These are phyloP conservation scores for Chloropicon primus DNA, from an alignment of 139 green algal species.

Conservation along the genomic window DNA sequence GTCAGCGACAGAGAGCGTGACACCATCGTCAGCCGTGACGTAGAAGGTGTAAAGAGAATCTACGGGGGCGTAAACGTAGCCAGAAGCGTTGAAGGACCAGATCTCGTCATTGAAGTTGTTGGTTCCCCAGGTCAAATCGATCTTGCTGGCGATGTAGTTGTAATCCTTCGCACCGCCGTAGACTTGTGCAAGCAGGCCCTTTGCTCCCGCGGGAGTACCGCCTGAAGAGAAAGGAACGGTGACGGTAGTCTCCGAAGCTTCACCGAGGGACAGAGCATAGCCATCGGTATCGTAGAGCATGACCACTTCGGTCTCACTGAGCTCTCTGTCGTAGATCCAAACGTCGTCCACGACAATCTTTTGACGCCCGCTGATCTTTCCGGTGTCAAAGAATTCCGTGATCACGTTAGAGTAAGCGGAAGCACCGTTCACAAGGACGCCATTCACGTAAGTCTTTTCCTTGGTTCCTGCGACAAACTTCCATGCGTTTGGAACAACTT, in stretches of 20 bases:
- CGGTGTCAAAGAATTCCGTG: background rate
- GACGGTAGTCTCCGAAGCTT: too few relatives aligned
- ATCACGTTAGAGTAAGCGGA: slow-evolving; percentile 1
- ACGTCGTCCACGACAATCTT: slow-evolving; percentile 9
- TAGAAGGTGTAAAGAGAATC: slow-evolving; percentile 8
- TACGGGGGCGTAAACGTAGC: slow-evolving; percentile 12
- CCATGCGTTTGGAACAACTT: slow-evolving; percentile 10
- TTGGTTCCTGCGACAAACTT: slow-evolving; percentile 10
- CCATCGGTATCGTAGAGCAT: slow-evolving; percentile 7
- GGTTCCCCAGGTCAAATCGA: background rate
- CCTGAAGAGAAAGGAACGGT: background rate
- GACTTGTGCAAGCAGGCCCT: background rate
- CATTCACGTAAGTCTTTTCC: slow-evolving; percentile 15
- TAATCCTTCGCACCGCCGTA: background rate
- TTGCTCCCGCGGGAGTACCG: background rate
- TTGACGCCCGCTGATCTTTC: slow-evolving; percentile 3
- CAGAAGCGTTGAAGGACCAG: background rate
- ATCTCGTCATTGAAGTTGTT: background rate
- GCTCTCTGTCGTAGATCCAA: slow-evolving; percentile 9
- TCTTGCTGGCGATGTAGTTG: background rate
- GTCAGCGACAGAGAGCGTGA: slow-evolving; percentile 2
- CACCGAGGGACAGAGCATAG: slow-evolving; percentile 8
- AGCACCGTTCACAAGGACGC: background rate
- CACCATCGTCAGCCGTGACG: slow-evolving; percentile 7
- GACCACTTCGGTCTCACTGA: slow-evolving; percentile 4